Conservation (phyloP, 768 basidiomycete genomes). For the Lactifluus piperatus region DNA sequence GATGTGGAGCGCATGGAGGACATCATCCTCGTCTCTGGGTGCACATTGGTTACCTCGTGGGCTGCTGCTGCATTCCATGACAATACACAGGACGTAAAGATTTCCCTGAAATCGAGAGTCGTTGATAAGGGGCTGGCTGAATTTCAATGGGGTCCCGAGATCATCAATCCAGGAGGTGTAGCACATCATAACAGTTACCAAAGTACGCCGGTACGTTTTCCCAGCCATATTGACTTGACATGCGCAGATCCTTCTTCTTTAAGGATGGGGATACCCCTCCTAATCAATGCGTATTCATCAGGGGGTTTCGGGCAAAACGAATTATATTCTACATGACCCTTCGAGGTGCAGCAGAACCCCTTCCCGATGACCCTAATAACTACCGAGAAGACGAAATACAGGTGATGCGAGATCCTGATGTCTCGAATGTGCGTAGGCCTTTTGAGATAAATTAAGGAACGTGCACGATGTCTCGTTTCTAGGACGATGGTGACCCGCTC, state of each 20-base stretch:
- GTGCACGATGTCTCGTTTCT: not conserved
- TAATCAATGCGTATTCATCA: constrained; percentile 7
- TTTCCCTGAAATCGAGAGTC: not conserved
- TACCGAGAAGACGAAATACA: too few species aligned
- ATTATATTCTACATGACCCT: not conserved
- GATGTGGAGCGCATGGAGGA: not conserved
- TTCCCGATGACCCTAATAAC: not conserved
- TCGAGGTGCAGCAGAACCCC: constrained; percentile 1
- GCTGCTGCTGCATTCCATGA: not conserved
- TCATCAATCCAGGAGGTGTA: not conserved
- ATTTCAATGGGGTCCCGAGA: not conserved
- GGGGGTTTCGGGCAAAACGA: constrained; percentile 4
- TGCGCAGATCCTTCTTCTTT: not conserved
- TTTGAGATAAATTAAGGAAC: not conserved
- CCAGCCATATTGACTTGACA: not conserved
- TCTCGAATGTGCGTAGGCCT: not conserved
- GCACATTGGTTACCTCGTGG: too few species aligned
- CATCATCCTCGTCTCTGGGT: too few species aligned
- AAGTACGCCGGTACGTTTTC: not conserved
- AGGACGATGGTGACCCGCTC: constrained; percentile 12
- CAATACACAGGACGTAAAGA: not conserved
- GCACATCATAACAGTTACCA: not conserved
- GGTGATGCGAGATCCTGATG: not conserved
- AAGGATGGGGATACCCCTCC: not conserved
- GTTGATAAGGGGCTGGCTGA: not conserved